Evolutionary conservation across 345 rosid genomes (phyloP), one percentile per base, ranked within the genome.

Genomic region (Mangifera indica): DNA sequence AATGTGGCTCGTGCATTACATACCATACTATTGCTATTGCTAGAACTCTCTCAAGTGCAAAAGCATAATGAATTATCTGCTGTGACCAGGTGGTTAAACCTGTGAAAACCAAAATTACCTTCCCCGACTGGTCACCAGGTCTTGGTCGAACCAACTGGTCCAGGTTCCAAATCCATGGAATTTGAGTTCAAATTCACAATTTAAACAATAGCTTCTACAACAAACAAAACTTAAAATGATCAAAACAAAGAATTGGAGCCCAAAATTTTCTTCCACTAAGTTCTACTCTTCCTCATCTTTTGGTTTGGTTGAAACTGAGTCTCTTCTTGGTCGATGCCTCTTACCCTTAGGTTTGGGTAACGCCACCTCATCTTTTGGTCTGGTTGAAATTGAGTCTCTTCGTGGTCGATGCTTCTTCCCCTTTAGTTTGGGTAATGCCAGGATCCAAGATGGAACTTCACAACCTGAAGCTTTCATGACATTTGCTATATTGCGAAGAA

Each of bases 391-490:
- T 0, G 92, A 72, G 13, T 88, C 97, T 72, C 98, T 83, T 57
- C 60, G 78, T 0, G 97, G 98, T 24, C 91, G 80, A 81, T 92
- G 97, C 87, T 84, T 87, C 87, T 73, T 90, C 93, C 99, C 91
- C 76, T 84, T 92, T 78, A 67, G 70, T 72, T 92, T 90, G 62
- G 80, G 83, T 82, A 94, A 67, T 75, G 86, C 73, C 86, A 78
- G 64, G 73, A 94, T 84, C 98, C 97, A 92, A 7, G 92, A 80
- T 1, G 99, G 99, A 63, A 95, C 95, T 84, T 88, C 97, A 26
- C 98, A 89, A 55, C 98, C 99, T 6, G 99, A 95, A 13, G 90
- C 84, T 57, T 82, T 69, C 96, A 92, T 90, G 9, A 84, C 85
- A 71, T 92, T 92, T 48, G 97, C 99, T 80, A 95, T 87, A 81